Percentiles rank a stretch among this genome's conserved stretches.
phyloP scores from a whole-genome alignment of 1,284 basidiomycete genomes.

The Melampsora occidentalis region DNA sequence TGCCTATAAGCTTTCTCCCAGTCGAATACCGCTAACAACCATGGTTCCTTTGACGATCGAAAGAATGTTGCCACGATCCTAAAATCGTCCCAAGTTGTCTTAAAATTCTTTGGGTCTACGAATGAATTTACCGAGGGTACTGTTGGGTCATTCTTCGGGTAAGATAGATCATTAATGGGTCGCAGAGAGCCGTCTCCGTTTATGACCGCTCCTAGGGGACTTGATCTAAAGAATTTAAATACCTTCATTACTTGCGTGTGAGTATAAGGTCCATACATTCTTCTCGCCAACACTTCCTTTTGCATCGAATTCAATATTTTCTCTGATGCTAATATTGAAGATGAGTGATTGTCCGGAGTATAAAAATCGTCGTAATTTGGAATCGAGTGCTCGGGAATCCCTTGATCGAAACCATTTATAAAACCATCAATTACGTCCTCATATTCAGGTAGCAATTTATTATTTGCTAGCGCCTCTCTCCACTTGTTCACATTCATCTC shows the following conservation, averaged over 20 bases:
- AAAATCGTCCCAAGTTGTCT: constrained; percentile 12
- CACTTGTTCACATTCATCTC: constrained; percentile 1
- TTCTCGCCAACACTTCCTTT: neutral
- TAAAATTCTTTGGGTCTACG: neutral
- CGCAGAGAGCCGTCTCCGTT: constrained; percentile 1
- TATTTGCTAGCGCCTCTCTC: neutral
- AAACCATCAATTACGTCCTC: too few relatives aligned
- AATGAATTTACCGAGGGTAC: constrained; percentile 16
- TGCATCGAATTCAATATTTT: too few relatives aligned
- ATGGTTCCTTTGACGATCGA: neutral
- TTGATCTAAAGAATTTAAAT: constrained; percentile 1
- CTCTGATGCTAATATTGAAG: too few relatives aligned
- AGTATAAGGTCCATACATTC: constrained; percentile 13
- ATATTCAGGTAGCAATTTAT: neutral
- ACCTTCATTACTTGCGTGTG: neutral
- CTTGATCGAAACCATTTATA: neutral
- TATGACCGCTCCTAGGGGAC: too few relatives aligned
- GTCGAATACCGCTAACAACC: neutral
- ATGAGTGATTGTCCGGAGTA: too few relatives aligned
- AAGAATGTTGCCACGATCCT: neutral
- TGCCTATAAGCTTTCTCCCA: too few relatives aligned
- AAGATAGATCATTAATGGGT: constrained; percentile 11
- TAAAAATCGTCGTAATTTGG: too few relatives aligned
- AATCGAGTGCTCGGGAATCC: neutral
- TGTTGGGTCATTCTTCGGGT: neutral